phyloP scores from a whole-genome alignment of 768 basidiomycete genomes.

The Sutorius australiensis region DNA sequence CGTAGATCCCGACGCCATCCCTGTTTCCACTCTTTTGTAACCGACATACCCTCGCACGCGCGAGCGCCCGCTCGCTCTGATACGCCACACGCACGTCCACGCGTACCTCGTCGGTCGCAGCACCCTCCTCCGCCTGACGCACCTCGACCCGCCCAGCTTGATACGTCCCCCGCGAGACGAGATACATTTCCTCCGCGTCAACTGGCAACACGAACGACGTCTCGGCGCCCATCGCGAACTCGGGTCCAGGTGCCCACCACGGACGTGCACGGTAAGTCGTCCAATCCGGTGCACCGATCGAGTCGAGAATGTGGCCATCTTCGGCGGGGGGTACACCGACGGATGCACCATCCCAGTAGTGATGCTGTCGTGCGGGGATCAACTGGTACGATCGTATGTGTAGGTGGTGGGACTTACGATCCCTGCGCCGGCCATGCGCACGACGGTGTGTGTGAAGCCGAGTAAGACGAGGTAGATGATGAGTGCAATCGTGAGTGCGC shows the following conservation, averaged over 20 bases:
- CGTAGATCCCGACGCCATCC: slow-evolving; percentile 38
- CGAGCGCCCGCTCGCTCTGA: slow-evolving; percentile 17
- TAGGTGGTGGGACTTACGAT: neutral
- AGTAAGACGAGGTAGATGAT: slow-evolving; percentile 11
- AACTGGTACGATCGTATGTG: neutral
- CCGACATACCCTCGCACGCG: slow-evolving; percentile 30
- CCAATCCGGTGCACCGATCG: slow-evolving; percentile 16
- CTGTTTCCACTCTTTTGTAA: slow-evolving; percentile 24
- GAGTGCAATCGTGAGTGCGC: slow-evolving; percentile 9
- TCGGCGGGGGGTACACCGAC: slow-evolving; percentile 6
- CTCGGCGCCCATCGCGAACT: slow-evolving; percentile 15
- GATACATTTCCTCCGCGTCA: slow-evolving; percentile 28
- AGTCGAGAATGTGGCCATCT: slow-evolving; percentile 18
- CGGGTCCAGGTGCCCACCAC: slow-evolving; percentile 13
- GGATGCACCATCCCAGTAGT: neutral
- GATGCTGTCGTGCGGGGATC: neutral
- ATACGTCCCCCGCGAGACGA: slow-evolving; percentile 33
- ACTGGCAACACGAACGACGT: slow-evolving; percentile 30
- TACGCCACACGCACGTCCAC: slow-evolving; percentile 34
- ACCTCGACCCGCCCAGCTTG: slow-evolving; percentile 22
- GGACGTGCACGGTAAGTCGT: slow-evolving; percentile 6
- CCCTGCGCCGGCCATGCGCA: slow-evolving; percentile 1
- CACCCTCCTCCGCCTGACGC: slow-evolving; percentile 2
- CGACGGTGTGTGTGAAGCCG: neutral
- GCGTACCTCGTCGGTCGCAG: slow-evolving; percentile 7